These are phyloP conservation scores for Chaetomiaceae sp. DNA, from an alignment of 2,329 filamentous ascomycete species.

Conservation along the genomic window DNA sequence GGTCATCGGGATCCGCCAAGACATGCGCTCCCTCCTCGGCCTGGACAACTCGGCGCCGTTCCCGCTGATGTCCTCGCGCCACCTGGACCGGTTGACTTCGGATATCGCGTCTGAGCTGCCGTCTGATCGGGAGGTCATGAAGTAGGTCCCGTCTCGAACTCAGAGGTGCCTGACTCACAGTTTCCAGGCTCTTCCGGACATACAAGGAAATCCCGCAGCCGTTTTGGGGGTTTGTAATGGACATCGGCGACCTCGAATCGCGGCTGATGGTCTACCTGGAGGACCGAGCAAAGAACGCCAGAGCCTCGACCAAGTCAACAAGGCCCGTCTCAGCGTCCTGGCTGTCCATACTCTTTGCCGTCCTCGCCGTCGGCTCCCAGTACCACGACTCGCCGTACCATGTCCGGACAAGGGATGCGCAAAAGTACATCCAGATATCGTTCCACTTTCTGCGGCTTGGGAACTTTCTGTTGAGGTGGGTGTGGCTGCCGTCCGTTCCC, in stretches of 20 bases:
- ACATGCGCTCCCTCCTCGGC: slow-evolving; percentile 63
- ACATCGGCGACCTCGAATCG: slow-evolving; percentile 61
- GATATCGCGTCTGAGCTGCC: slow-evolving; percentile 60
- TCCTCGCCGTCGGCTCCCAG: slow-evolving; percentile 61
- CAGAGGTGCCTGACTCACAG: not conserved
- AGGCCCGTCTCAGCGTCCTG: slow-evolving; percentile 59
- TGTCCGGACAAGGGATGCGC: slow-evolving; percentile 54
- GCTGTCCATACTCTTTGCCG: slow-evolving; percentile 62
- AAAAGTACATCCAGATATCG: slow-evolving; percentile 59
- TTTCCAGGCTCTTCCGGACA: slow-evolving; percentile 54
- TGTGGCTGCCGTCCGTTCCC: not conserved
- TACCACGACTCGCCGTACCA: slow-evolving; percentile 63
- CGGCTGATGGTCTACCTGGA: slow-evolving; percentile 62
- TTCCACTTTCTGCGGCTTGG: slow-evolving; percentile 61
- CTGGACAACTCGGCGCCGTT: slow-evolving; percentile 63
- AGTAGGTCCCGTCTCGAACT: slow-evolving; percentile 40
- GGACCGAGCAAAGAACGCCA: slow-evolving; percentile 55
- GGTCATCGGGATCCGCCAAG: slow-evolving; percentile 54
- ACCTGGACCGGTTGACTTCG: slow-evolving; percentile 55
- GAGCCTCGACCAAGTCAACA: slow-evolving; percentile 41
- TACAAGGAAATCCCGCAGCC: slow-evolving; percentile 65
- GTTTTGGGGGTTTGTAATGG: slow-evolving; percentile 64
- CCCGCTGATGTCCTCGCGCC: slow-evolving; percentile 60
- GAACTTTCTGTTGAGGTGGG: slow-evolving; percentile 57
- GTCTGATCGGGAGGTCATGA: slow-evolving; percentile 62